A percentile compares a stretch with the other conserved stretches of the same genome.
These are phyloP conservation scores for Saccharomycopsis oosterbeekiorum DNA, from an alignment of 805 yeast species.

Conservation along the genomic window DNA sequence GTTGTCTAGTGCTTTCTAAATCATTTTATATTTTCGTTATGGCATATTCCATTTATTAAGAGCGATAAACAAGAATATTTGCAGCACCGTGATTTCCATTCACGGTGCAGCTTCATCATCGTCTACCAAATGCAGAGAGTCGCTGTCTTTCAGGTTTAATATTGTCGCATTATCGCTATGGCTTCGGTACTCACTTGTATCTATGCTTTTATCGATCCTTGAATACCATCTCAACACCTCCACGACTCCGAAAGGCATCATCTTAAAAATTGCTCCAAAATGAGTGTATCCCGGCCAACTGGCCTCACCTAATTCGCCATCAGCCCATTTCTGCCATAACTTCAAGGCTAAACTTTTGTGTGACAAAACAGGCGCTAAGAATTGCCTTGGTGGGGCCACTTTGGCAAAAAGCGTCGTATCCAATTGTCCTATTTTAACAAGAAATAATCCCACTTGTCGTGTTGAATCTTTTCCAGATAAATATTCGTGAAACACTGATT, in stretches of 20 bases:
- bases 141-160: no score
- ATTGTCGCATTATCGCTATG: no score
- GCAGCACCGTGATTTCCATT: no score
- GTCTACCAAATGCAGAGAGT: no score
- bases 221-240: constrained; percentile 20
- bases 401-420: constrained; percentile 33
- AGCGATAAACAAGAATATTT: no score
- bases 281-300: constrained; percentile 34
- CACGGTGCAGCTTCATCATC: no score
- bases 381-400: constrained; percentile 28
- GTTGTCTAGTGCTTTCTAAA: background rate
- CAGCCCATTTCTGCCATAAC: constrained; percentile 24
- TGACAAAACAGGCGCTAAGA: constrained; percentile 35
- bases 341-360: constrained; percentile 25
- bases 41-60: no score
- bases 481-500: constrained; percentile 29
- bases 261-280: constrained; percentile 28
- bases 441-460: constrained; percentile 21
- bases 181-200: no score
- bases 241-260: constrained; percentile 29
- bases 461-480: constrained; percentile 13
- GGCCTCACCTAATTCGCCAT: constrained; percentile 30
- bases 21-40: no score
- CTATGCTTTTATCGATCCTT: constrained; percentile 13
- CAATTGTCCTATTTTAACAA: constrained; percentile 37